phyloP scores from a whole-genome alignment of 1,139 yeast species.

The Pichia sp. region DNA sequence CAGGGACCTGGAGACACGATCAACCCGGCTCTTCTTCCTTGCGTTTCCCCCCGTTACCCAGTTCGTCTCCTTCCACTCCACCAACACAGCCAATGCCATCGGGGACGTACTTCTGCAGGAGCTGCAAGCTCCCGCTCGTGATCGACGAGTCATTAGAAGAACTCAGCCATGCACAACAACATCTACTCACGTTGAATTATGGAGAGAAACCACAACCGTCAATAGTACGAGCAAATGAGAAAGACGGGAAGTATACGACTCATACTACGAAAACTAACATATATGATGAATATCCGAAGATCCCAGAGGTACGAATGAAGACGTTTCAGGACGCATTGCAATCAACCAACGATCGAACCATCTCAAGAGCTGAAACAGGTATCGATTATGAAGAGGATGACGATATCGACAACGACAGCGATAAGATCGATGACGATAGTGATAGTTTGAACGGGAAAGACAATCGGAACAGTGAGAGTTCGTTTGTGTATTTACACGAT shows the following conservation, averaged over 20 bases:
- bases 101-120: conserved; percentile 44
- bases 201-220: conserved; percentile 26
- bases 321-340: conserved; percentile 31
- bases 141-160: conserved; percentile 54
- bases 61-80: too few species aligned
- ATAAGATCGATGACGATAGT: neutral
- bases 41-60: too few species aligned
- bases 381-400: neutral
- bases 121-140: conserved; percentile 57
- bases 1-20: too few species aligned
- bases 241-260: neutral
- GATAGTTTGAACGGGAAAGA: neutral
- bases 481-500: conserved; percentile 16
- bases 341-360: conserved; percentile 16
- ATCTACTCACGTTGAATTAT: conserved; percentile 38
- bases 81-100: neutral
- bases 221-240: neutral
- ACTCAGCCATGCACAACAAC: conserved; percentile 52
- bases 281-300: conserved; percentile 31
- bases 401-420: neutral
- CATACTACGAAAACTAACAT: conserved; percentile 18
- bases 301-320: conserved; percentile 27
- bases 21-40: too few species aligned
- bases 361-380: neutral
- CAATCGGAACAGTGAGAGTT: conserved; percentile 1